Evolutionary conservation across 306 rosid genomes (phyloP).

Genomic region (Medicago ruthenica): DNA sequence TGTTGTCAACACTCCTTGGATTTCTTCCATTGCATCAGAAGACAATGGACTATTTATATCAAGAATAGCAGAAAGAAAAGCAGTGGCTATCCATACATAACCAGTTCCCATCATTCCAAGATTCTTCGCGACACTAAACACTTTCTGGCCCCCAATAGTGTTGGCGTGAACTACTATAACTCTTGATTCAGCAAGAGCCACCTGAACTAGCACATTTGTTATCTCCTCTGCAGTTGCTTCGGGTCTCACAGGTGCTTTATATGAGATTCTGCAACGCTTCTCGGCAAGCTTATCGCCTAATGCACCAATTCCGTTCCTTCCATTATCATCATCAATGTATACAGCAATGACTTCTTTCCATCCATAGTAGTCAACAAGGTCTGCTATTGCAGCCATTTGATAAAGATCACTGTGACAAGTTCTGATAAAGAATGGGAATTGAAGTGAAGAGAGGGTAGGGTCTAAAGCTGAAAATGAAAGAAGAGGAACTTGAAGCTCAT

Average conservation of each 20-base stretch:
- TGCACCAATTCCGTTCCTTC: conserved; percentile 83
- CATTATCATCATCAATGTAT: conserved; percentile 84
- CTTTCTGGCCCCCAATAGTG: conserved; percentile 51
- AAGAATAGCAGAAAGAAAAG: conserved; percentile 67
- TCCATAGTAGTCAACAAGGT: conserved; percentile 62
- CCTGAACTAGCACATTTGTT: conserved; percentile 73
- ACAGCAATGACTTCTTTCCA: conserved; percentile 94
- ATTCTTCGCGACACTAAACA: conserved; percentile 64
- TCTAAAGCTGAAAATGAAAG: conserved; percentile 81
- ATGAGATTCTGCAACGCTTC: conserved; percentile 83
- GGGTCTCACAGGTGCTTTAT: conserved; percentile 72
- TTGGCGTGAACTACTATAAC: conserved; percentile 71
- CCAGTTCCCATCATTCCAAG: conserved; percentile 91
- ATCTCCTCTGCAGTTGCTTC: conserved; percentile 59
- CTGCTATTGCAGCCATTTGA: conserved; percentile 92
- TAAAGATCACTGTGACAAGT: conserved; percentile 72
- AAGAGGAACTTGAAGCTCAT: conserved; percentile 88
- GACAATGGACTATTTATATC: conserved; percentile 63
- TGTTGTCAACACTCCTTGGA: conserved; percentile 82
- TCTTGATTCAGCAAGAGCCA: conserved; percentile 82
- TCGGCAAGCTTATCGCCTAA: conserved; percentile 79
- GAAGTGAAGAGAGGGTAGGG: conserved; percentile 86
- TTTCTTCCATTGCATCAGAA: conserved; percentile 51
- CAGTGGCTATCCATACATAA: conserved; percentile 88
- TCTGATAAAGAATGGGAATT: conserved; percentile 89